Percentiles rank a stretch among this genome's conserved stretches.
Evolutionary conservation across 495 filamentous ascomycete genomes (phyloP).

Genomic region (Glarea lozoyensis): DNA sequence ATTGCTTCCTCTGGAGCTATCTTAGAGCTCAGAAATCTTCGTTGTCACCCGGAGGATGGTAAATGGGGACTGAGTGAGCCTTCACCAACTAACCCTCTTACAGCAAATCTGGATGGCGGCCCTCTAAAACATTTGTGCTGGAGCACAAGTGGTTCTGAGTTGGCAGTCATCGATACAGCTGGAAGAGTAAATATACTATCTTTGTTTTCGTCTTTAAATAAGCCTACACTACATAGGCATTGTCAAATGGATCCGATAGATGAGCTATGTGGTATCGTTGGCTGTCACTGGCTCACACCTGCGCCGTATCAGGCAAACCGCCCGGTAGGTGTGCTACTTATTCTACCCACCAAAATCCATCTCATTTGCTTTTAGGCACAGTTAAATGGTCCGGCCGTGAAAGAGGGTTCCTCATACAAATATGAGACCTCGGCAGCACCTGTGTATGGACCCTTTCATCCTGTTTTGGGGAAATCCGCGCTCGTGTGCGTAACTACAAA

Average conservation of each 20-base stretch:
- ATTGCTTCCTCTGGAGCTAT: slow-evolving; percentile 61
- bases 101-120: slow-evolving; percentile 39
- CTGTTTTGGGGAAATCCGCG: slow-evolving; percentile 53
- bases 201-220: slow-evolving; percentile 56
- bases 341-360: slow-evolving; percentile 1
- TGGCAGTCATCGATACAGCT: slow-evolving; percentile 66
- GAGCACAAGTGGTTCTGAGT: slow-evolving; percentile 61
- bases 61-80: slow-evolving; percentile 69
- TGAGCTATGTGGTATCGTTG: slow-evolving; percentile 68
- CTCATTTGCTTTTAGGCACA: slow-evolving; percentile 11
- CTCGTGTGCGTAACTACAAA: slow-evolving; percentile 62
- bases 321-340: slow-evolving; percentile 29
- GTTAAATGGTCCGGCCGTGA: slow-evolving; percentile 35
- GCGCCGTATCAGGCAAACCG: slow-evolving; percentile 28
- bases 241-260: slow-evolving; percentile 54
- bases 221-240: slow-evolving; percentile 43
- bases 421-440: slow-evolving; percentile 39
- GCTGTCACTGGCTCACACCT: slow-evolving; percentile 73
- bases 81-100: slow-evolving; percentile 29
- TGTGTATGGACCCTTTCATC: slow-evolving; percentile 59
- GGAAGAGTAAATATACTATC: slow-evolving; percentile 65
- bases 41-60: slow-evolving; percentile 59
- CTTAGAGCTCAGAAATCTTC: slow-evolving; percentile 63
- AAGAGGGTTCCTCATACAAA: slow-evolving; percentile 31
- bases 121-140: slow-evolving; percentile 70